A percentile compares a stretch with the other conserved stretches of the same genome.
phyloP scores from a whole-genome alignment of 192 early-diverging fungal genomes.

The Backusella tarrabulga region DNA sequence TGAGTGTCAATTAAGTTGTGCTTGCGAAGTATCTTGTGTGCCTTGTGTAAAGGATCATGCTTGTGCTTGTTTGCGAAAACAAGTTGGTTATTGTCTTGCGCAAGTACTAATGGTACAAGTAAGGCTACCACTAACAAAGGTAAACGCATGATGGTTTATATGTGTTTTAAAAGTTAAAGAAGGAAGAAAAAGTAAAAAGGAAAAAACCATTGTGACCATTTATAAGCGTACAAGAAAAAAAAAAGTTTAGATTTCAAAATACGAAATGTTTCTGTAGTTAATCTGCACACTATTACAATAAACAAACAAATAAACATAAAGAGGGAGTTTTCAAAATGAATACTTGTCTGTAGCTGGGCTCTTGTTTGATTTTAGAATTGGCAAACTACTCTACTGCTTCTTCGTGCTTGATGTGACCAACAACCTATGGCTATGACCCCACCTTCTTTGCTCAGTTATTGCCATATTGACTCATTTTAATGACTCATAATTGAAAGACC shows the following conservation, averaged over 20 bases:
- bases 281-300: neutral
- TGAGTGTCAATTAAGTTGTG: conserved; percentile 37
- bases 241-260: neutral
- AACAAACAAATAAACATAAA: neutral
- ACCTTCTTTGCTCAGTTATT: neutral
- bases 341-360: neutral
- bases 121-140: neutral
- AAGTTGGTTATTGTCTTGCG: neutral
- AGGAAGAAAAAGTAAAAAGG: neutral
- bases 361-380: neutral
- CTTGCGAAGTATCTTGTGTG: conserved; percentile 16
- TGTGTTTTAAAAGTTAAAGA: neutral
- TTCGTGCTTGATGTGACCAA: neutral
- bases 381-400: neutral
- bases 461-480: neutral
- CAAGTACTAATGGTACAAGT: neutral
- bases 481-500: neutral
- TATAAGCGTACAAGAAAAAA: neutral
- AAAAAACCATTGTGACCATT: neutral
- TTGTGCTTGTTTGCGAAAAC: neutral
- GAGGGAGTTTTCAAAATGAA: neutral
- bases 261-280: neutral
- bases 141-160: neutral
- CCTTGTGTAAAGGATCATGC: neutral
- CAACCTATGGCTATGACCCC: neutral